Base-by-base conservation (phyloP, 2,329 filamentous ascomycete species). In the Diaporthe sp. region DNA sequence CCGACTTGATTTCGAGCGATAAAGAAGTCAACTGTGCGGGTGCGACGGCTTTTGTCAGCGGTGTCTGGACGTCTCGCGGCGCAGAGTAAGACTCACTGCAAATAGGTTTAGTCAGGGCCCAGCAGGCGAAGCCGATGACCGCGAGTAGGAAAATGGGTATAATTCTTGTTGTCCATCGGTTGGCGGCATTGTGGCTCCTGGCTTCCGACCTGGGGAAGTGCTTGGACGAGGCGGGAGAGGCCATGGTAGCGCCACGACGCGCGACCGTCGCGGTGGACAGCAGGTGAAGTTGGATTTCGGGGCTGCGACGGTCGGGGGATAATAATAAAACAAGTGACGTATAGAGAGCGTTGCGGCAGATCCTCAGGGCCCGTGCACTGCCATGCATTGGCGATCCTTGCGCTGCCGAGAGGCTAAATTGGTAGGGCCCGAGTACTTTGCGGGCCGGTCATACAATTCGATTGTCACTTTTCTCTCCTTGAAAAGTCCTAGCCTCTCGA, bases 61-160 rank as follows among this genome's bases (percentile, higher is more conserved):
- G 15, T n/a, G 12, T 38, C 6, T 13, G 25, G 4, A 12, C 17
- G 2, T 22, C 7, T 52, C n/a, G 30, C 19, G 12, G n/a, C 19
- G 42, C 60, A 45, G 5, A 22, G 17, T n/a, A 7, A 22, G 17
- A 86, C 92, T 81, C 83, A 95, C 94, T 86, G 81, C 92, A 94
- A 76, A 95, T 83, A 60, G 88, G 88, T 76, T 89, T 91, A 66
- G 94, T 90, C 66, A 95, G 82, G 19, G 92, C 91, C 84, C 93
- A 98, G 45, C 91, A 93, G 28, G 90, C 90, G 82, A 94, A 95
- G 50, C 87, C 91, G 76, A 94, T 88, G 50, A 90, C 86, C 40
- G 88, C 92, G 45, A 91, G 83, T 54, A 97, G 89, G 68, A 96
- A 81, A 52, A 92, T 78, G 5, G 95, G 95, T 73, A 97, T 91